Evolutionary conservation across 345 rosid genomes (phyloP).

Genomic region (Ceriops zippeliana): DNA sequence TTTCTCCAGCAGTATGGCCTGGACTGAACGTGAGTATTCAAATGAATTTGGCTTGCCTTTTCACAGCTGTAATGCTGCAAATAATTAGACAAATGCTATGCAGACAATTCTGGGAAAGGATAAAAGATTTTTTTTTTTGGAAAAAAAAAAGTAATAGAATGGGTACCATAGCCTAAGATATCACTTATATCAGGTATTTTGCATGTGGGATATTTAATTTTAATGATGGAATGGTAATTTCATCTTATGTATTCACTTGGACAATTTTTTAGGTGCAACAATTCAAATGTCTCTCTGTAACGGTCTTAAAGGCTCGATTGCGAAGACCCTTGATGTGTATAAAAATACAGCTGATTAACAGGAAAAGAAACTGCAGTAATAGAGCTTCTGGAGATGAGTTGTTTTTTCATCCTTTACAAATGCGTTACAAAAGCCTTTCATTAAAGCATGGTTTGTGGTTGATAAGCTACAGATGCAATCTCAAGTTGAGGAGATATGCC

Average conservation of each 20-base stretch:
- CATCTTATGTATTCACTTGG: not conserved
- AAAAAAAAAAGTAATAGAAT: no score
- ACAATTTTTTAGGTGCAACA: not conserved
- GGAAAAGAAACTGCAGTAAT: constrained; percentile 20
- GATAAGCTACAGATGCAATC: constrained; percentile 15
- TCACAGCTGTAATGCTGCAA: no score
- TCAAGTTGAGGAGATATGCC: constrained; percentile 23
- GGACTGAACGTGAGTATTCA: no score
- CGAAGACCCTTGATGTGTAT: constrained; percentile 15
- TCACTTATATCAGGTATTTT: no score
- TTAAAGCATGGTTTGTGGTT: constrained; percentile 25
- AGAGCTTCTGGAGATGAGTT: constrained; percentile 7
- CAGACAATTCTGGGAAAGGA: no score
- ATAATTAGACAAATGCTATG: no score
- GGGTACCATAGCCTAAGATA: no score
- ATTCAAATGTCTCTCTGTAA: constrained; percentile 23
- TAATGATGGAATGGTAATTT: not conserved
- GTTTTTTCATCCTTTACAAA: constrained; percentile 5
- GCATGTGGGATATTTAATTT: no score
- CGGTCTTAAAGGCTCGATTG: constrained; percentile 27
- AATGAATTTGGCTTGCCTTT: no score
- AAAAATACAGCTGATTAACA: constrained; percentile 12
- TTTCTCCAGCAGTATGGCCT: no score
- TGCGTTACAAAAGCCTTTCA: constrained; percentile 11
- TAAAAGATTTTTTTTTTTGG: no score